Evolutionary conservation across 768 basidiomycete genomes (phyloP).

Genomic region (Boletus edulis): DNA sequence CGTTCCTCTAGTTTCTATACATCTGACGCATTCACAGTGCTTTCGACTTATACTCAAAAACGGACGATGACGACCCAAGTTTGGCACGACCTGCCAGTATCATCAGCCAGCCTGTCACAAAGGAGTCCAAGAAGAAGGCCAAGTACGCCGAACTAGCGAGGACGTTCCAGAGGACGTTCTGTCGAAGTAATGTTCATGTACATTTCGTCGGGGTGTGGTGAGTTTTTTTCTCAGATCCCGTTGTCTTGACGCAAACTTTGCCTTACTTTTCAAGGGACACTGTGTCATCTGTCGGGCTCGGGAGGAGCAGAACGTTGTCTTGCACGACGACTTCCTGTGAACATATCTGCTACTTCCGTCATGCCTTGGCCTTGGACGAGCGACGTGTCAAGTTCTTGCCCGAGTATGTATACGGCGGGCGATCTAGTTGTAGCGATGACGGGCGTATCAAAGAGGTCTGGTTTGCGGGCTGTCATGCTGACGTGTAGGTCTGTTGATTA

Average conservation of each 20-base stretch:
- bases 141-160: constrained; percentile 21
- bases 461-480: constrained; percentile 41
- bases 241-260: neutral
- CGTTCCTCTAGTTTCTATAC: neutral
- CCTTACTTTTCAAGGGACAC: constrained; percentile 37
- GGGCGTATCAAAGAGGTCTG: constrained; percentile 40
- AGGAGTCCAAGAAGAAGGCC: constrained; percentile 8
- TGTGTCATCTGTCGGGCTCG: constrained; percentile 44
- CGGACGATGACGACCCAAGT: constrained; percentile 14
- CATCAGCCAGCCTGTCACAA: constrained; percentile 3
- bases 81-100: constrained; percentile 10
- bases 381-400: constrained; percentile 47
- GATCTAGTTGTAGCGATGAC: constrained; percentile 6
- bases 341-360: constrained; percentile 43
- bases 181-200: constrained; percentile 31
- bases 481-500: constrained; percentile 31
- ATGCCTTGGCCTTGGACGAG: constrained; percentile 48
- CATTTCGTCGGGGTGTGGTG: constrained; percentile 49
- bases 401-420: constrained; percentile 37
- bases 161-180: constrained; percentile 37
- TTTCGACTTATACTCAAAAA: constrained; percentile 37
- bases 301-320: constrained; percentile 32
- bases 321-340: constrained; percentile 27
- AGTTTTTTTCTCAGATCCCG: neutral
- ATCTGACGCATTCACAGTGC: constrained; percentile 27